Evolutionary conservation across 495 filamentous ascomycete species (phyloP).

Genomic region (Tuber microsphaerosporum): DNA sequence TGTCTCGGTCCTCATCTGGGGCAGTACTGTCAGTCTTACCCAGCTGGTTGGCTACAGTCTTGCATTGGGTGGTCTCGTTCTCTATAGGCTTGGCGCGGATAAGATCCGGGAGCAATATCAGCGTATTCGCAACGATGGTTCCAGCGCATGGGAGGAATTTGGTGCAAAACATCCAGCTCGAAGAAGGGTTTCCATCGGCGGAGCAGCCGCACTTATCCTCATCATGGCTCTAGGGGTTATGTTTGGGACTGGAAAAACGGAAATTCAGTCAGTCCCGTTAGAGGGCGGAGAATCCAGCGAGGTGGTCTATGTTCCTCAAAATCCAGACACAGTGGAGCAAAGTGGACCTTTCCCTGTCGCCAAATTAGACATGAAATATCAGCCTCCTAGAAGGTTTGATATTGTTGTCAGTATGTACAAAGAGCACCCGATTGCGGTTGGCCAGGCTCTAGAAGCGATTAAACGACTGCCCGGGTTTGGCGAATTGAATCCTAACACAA

Average conservation of each 20-base stretch:
- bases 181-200: constrained; percentile 68
- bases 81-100: constrained; percentile 93
- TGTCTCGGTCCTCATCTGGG: constrained; percentile 84
- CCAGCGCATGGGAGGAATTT: constrained; percentile 71
- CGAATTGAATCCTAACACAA: constrained; percentile 31
- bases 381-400: constrained; percentile 38
- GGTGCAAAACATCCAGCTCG: constrained; percentile 64
- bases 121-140: constrained; percentile 54
- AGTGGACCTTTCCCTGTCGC: constrained; percentile 18
- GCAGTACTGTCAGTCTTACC: constrained; percentile 67
- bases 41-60: constrained; percentile 95
- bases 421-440: constrained; percentile 39
- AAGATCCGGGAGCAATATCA: constrained; percentile 70
- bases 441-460: constrained; percentile 23
- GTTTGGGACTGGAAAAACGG: constrained; percentile 13
- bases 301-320: constrained; percentile 7
- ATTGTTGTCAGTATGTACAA: constrained; percentile 45
- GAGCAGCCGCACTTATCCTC: constrained; percentile 53
- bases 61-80: constrained; percentile 80
- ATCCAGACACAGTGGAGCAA: background rate
- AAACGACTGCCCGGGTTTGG: constrained; percentile 29
- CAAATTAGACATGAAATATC: constrained; percentile 29
- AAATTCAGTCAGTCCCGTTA: constrained; percentile 10
- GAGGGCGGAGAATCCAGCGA: constrained; percentile 17
- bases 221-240: constrained; percentile 56